phyloP scores from a whole-genome alignment of 805 yeast genomes.

The Wickerhamiella allomyrinae region DNA sequence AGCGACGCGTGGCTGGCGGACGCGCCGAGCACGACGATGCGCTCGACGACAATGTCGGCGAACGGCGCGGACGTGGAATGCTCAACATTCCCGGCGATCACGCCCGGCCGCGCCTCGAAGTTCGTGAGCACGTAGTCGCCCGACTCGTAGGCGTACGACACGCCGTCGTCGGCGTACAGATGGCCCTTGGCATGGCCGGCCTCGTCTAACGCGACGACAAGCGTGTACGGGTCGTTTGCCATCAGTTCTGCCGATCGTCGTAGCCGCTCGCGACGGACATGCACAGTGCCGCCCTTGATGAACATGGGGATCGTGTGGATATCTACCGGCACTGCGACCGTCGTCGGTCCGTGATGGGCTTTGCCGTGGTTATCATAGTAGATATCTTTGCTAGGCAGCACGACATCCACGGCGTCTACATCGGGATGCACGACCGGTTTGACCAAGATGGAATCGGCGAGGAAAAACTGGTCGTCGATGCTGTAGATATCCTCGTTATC shows the following conservation, averaged over 20 bases:
- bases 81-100: constrained; percentile 7
- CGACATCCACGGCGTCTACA: constrained; percentile 28
- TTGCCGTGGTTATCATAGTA: constrained; percentile 25
- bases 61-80: constrained; percentile 8
- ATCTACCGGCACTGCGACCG: constrained; percentile 27
- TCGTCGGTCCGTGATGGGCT: constrained; percentile 3
- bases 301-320: constrained; percentile 56
- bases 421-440: constrained; percentile 63
- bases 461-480: constrained; percentile 70
- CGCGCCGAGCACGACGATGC: constrained; percentile 21
- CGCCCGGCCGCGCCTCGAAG: constrained; percentile 25
- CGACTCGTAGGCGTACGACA: constrained; percentile 39
- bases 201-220: constrained; percentile 42
- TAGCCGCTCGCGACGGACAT: constrained; percentile 52
- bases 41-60: constrained; percentile 14
- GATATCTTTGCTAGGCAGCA: constrained; percentile 33
- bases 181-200: constrained; percentile 39
- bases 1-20: constrained; percentile 25
- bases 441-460: constrained; percentile 55
- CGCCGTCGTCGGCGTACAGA: constrained; percentile 77
- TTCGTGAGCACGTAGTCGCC: constrained; percentile 37
- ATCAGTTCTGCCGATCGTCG: constrained; percentile 69
- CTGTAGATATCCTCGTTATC: constrained; percentile 32
- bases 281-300: constrained; percentile 65
- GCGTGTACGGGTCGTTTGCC: constrained; percentile 67